phyloP scores from a whole-genome alignment of 1,139 yeast species.

The Suhomyces anneliseae region DNA sequence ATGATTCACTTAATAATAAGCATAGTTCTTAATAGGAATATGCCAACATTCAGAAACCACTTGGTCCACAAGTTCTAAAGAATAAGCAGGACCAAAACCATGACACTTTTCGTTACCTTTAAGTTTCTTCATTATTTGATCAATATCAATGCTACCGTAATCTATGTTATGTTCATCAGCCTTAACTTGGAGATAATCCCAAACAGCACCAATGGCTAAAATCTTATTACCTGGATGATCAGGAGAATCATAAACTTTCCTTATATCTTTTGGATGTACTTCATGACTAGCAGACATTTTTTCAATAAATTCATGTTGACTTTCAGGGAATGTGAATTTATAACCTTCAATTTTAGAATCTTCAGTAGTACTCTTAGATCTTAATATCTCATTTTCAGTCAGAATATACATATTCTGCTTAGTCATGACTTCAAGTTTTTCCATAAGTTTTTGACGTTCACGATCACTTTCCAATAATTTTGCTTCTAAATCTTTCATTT shows the following conservation, averaged over 20 bases:
- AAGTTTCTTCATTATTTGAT: conserved; percentile 55
- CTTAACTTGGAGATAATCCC: conserved; percentile 67
- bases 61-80: conserved; percentile 47
- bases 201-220: conserved; percentile 73
- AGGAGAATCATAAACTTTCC: conserved; percentile 38
- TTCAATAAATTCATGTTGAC: conserved; percentile 36
- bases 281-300: conserved; percentile 27
- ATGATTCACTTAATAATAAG: neutral
- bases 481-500: conserved; percentile 64
- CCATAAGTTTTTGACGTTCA: conserved; percentile 51
- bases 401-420: conserved; percentile 54
- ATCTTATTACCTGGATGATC: conserved; percentile 43
- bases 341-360: conserved; percentile 2
- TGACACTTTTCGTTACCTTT: conserved; percentile 75
- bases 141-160: conserved; percentile 53
- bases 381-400: conserved; percentile 59
- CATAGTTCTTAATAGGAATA: neutral
- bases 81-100: conserved; percentile 82
- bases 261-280: conserved; percentile 20
- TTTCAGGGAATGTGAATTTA: conserved; percentile 38
- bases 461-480: conserved; percentile 61
- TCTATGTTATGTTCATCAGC: conserved; percentile 47
- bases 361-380: conserved; percentile 9
- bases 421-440: conserved; percentile 55
- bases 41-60: conserved; percentile 19